Evolutionary conservation across 768 basidiomycete species (phyloP), one percentile per base, ranked within the genome.

Genomic region (Flagelloscypha sp.): DNA sequence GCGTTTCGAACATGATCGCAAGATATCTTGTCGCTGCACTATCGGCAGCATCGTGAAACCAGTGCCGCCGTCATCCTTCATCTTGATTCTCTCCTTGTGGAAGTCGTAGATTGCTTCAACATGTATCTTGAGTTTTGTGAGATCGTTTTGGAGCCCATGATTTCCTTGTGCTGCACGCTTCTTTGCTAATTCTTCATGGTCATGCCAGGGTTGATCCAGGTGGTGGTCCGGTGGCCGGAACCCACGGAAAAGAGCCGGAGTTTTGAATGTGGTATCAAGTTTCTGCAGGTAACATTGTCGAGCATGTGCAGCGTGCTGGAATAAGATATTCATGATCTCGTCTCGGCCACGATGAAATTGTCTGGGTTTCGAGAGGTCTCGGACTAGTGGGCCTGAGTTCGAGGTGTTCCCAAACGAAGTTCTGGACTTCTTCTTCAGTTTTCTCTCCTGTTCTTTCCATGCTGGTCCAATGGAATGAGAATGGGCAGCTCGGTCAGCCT

Each of bases 11-110:
- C 70, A 44, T 4, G 40, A 30, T 12, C 74, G 64, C 5, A 74
- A 48, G 8, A 53, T 46, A 40, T 77, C 70, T 41, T 76, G 74
- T 6, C 74, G 61, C 7, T 32, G 31, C 43, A 69, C 62, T 33
- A 76, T 75, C 1, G 53, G 47, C 5, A 52, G 48, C 0, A 42
- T 40, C 2, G 66, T 64, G 45, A 74, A 73, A n/a, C n/a, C n/a
- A n/a, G n/a, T n/a, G n/a, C n/a, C n/a, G n/a, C n/a, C n/a, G n/a
- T n/a, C n/a, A 6, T 27, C n/a, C 28, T 48, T 36, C 27, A 43
- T 40, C 7, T 33, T 43, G 11, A 58, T 43, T 28, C 55, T 50
- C 6, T 36, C 24, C 7, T 41, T 27, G 34, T 64, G 54, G 13
- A 50, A 41, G 9, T 30, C 33, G 22, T 52, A 54, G 29, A 65